These are phyloP conservation scores for Eucalyptus grandis DNA, from an alignment of 345 rosid genomes.

Conservation along the genomic window DNA sequence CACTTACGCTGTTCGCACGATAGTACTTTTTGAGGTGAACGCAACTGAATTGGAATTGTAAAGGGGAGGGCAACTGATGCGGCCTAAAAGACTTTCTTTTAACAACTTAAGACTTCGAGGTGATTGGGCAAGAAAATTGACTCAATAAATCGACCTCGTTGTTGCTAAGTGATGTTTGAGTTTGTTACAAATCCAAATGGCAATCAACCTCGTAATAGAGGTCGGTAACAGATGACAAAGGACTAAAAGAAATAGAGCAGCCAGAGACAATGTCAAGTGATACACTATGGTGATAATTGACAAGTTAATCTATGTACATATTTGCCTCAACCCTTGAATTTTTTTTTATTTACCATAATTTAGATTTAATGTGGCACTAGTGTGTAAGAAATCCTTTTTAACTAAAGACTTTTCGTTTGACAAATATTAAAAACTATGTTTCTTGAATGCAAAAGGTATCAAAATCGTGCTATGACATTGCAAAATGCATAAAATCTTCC, in stretches of 20 bases:
- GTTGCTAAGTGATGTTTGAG: background rate
- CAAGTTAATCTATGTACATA: accelerated
- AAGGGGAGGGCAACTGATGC: background rate
- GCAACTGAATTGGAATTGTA: background rate
- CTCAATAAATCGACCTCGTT: background rate
- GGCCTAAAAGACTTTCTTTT: background rate
- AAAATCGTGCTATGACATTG: background rate
- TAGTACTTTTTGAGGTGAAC: background rate
- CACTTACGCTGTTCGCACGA: background rate
- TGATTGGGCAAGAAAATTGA: background rate
- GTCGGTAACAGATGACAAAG: background rate
- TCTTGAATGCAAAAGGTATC: background rate
- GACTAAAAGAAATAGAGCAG: background rate
- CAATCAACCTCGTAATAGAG: too few species aligned
- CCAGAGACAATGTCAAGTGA: accelerated
- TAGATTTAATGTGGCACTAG: too few species aligned
- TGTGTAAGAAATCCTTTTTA: background rate
- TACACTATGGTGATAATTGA: background rate
- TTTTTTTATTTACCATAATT: background rate
- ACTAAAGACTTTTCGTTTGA: background rate
- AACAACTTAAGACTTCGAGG: background rate
- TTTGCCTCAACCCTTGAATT: background rate
- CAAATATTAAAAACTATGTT: too few species aligned
- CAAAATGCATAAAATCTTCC: background rate
- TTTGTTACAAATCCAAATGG: background rate